Evolutionary conservation across 306 rosid species (phyloP), one percentile per base, ranked within the genome.

Genomic region (Astragalus glycyphyllos): DNA sequence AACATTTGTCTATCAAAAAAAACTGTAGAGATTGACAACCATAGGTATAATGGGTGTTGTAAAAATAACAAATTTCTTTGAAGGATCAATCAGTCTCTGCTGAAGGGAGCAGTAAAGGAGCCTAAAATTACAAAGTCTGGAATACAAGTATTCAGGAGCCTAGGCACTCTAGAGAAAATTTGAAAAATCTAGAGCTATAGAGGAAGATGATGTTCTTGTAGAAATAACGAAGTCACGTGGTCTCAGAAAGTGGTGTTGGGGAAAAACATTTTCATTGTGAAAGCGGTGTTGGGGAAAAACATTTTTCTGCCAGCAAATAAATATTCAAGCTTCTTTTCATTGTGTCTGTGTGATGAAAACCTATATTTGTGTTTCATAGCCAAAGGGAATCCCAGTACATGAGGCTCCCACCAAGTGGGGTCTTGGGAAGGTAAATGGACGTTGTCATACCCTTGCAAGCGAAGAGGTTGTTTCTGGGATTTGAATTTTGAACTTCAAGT

Each of bases 291-390:
- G 11, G 26, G 13, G 23, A 5, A 41, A 41, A 42, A 23, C 32
- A 9, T 38, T 38, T 57, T 55, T 69, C 57, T 57, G 44, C 75
- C 6, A 4, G 8, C 41, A 70, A n/a, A 44, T 29, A 70, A n/a
- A 44, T 29, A 29, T 57, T 34, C 41, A 75, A n/a, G 45, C 55
- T 35, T 66, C 54, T 16, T 47, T 42, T 47, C 58, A 35, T 61
- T 48, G 50, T 12, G 26, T 13, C 11, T 59, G 16, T 34, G 3
- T 37, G 15, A 12, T 65, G 11, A 55, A 46, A 44, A 15, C 78
- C 57, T 66, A 7, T 16, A 74, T 32, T 74, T 47, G n/a, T 66
- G 62, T 37, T 12, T 56, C 56, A 34, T 59, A 74, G 37, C 58
- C 23, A 20, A 20, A 20, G 23, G 23, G 23, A 20, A 20, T n/a